Base-by-base conservation (phyloP, 2,329 filamentous ascomycete species). In the Magnaporthiopsis rhizophila region DNA sequence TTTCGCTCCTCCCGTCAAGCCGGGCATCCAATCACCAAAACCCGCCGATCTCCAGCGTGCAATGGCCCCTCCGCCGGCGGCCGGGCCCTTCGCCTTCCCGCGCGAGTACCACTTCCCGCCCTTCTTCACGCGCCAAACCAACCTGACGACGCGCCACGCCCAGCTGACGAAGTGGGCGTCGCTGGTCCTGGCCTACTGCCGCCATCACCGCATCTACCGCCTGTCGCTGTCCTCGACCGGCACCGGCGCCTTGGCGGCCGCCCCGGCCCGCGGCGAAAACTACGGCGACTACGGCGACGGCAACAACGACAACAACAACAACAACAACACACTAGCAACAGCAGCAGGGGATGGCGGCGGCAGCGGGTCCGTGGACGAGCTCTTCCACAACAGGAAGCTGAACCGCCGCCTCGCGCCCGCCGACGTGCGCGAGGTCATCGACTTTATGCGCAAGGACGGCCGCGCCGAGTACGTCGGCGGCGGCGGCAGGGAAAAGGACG, bases 91-190 rank as follows among this genome's bases (percentile, higher is more conserved):
- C 75, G 64, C 70, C 56, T 89, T 86, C 75, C 86, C 86, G 4
- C 81, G 80, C 69, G 84, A 86, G 74, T 89, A 92, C 82, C 79
- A 80, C 78, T 94, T 92, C 80, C 91, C 91, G 0, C 88, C 91
- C 72, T 93, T 95, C 87, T 95, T 90, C 85, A 92, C 89, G 64
- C 86, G 86, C 64, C 91, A 95, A 76, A 85, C 88, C 50, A 91
- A 91, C 78, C 81, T 86, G 66, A 83, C 84, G 36, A 94, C 90
- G 12, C 88, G 84, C 73, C 85, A 88, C 76, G 86, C 88, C 59
- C 91, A 95, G 73, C 87, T 92, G 66, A 80, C 84, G 65, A 93
- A 93, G 77, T 99, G 95, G 95, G 87, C 89, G n/a, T 76, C 85
- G 38, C 85, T 97, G 21, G 86, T 98, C 72, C 91, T 92, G 66